Evolutionary conservation across 1,284 basidiomycete species (phyloP).

Genomic region (Neonothopanus nambi): DNA sequence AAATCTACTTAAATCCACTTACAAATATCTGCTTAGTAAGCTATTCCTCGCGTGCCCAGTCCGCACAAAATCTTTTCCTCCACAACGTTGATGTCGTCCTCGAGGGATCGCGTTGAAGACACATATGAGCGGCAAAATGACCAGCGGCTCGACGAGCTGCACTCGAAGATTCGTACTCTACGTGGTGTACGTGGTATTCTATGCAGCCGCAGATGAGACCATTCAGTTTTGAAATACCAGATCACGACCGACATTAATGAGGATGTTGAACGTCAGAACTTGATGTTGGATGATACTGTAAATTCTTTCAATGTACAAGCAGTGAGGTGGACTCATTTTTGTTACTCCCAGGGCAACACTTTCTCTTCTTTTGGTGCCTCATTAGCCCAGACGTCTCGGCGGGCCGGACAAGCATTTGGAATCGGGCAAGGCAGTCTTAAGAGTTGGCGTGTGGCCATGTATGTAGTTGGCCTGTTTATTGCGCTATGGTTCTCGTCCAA

Average conservation of each 20-base stretch:
- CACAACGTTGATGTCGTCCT: conserved; percentile 36
- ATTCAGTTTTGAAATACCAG: conserved; percentile 40
- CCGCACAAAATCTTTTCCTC: too few species aligned
- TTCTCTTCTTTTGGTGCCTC: conserved; percentile 65
- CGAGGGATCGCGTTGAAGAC: conserved; percentile 48
- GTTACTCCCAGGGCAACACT: conserved; percentile 51
- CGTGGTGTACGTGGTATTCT: conserved; percentile 57
- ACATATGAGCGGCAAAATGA: conserved; percentile 83
- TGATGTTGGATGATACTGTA: conserved; percentile 73
- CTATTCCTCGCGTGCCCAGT: too few species aligned
- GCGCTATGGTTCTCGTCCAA: conserved; percentile 42
- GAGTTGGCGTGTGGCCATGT: conserved; percentile 64
- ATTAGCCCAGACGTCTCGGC: conserved; percentile 62
- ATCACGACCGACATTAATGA: conserved; percentile 80
- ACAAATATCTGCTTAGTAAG: too few species aligned
- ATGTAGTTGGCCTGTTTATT: conserved; percentile 49
- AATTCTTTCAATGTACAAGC: conserved; percentile 25
- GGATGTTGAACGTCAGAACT: conserved; percentile 80
- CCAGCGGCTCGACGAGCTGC: conserved; percentile 76
- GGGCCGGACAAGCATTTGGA: conserved; percentile 71
- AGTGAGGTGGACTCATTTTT: neutral
- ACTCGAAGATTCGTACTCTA: conserved; percentile 75
- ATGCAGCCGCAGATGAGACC: conserved; percentile 1
- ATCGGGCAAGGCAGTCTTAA: conserved; percentile 62
- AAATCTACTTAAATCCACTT: too few species aligned